Percentiles rank a stretch among this genome's conserved stretches.
These are phyloP conservation scores for Decorospora gaudefroyi DNA, from an alignment of 2,329 filamentous ascomycete genomes.

Conservation along the genomic window DNA sequence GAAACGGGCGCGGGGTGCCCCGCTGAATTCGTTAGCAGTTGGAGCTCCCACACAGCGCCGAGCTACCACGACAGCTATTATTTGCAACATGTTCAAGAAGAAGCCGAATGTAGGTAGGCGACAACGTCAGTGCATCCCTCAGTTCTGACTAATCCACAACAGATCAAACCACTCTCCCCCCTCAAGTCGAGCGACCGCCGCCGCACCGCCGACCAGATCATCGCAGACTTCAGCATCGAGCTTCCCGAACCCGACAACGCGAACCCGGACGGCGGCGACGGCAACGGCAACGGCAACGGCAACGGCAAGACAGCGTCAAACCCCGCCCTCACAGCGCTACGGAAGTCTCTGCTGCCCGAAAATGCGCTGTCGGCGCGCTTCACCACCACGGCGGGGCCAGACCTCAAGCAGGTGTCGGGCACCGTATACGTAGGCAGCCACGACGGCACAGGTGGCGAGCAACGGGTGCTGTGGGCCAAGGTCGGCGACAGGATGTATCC, in stretches of 20 bases:
- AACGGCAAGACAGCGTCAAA: constrained; percentile 53
- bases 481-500: constrained; percentile 61
- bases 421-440: constrained; percentile 67
- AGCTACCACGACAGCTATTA: neutral
- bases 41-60: no score
- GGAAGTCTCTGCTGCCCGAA: constrained; percentile 66
- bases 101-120: constrained; percentile 62
- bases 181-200: constrained; percentile 69
- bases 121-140: neutral
- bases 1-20: constrained; percentile 13
- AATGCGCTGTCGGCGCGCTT: constrained; percentile 66
- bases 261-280: no score
- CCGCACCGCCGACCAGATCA: constrained; percentile 69
- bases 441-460: constrained; percentile 56
- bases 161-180: constrained; percentile 69
- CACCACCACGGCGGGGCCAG: constrained; percentile 66
- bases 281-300: no score
- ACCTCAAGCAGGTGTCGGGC: constrained; percentile 64
- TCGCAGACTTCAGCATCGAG: constrained; percentile 62
- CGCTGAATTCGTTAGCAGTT: constrained; percentile 27
- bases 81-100: constrained; percentile 63
- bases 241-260: constrained; percentile 48
- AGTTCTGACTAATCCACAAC: constrained; percentile 13
- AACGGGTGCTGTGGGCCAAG: constrained; percentile 67
- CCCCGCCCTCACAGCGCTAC: constrained; percentile 55